Percentiles rank a stretch among this genome's conserved stretches.
Evolutionary conservation across 2,329 filamentous ascomycete genomes (phyloP).

Genomic region (Xylaria sp.): DNA sequence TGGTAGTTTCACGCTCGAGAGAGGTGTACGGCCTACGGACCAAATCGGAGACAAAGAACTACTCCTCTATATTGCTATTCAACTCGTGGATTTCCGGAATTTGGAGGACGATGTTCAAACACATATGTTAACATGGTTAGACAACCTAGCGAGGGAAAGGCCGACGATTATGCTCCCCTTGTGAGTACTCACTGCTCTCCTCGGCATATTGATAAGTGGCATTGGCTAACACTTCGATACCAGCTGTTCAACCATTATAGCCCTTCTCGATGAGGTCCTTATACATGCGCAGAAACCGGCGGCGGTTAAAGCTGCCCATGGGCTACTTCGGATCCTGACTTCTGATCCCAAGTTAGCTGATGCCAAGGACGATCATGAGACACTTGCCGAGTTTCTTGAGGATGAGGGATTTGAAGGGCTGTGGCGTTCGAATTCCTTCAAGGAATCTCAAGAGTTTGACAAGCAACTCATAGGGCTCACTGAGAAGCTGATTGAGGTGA

Average conservation of each 20-base stretch:
- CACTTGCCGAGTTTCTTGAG: constrained; percentile 65
- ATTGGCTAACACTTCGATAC: constrained; percentile 36
- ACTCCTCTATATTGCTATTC: constrained; percentile 70
- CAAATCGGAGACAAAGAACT: constrained; percentile 69
- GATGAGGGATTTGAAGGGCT: constrained; percentile 72
- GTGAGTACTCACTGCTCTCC: constrained; percentile 55
- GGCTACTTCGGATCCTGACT: constrained; percentile 68
- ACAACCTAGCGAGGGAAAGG: constrained; percentile 64
- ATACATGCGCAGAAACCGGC: constrained; percentile 70
- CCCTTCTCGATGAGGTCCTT: constrained; percentile 70
- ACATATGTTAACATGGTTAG: constrained; percentile 69
- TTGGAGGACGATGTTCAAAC: constrained; percentile 72
- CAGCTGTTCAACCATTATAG: constrained; percentile 67
- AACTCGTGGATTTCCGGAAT: constrained; percentile 73
- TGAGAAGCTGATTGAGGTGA: constrained; percentile 70
- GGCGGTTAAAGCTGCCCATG: constrained; percentile 70
- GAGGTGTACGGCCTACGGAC: constrained; percentile 57
- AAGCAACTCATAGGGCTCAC: constrained; percentile 65
- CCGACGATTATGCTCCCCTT: constrained; percentile 68
- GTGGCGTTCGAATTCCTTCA: constrained; percentile 67
- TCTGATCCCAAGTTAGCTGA: constrained; percentile 63
- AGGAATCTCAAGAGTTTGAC: constrained; percentile 61
- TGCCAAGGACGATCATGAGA: constrained; percentile 59
- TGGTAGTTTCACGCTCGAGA: constrained; percentile 54
- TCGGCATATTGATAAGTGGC: neutral